phyloP scores from a whole-genome alignment of 2,329 filamentous ascomycete genomes.

The Xylaria sp. region DNA sequence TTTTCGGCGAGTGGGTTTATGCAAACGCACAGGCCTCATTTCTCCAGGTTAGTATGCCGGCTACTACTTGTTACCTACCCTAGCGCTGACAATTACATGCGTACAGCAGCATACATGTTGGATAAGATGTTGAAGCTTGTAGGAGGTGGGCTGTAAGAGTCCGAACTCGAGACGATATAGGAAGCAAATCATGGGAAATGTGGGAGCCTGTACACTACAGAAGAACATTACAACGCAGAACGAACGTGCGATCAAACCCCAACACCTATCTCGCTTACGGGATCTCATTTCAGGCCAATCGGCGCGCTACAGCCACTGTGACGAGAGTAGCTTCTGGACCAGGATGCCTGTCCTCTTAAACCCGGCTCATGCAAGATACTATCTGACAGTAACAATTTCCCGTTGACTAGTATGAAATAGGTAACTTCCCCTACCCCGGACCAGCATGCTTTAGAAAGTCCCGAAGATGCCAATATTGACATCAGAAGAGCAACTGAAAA shows the following conservation, averaged over 20 bases:
- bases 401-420: slow-evolving; percentile 13
- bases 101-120: slow-evolving; percentile 31
- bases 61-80: slow-evolving; percentile 18
- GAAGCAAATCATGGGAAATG: slow-evolving; percentile 11
- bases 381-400: slow-evolving; percentile 28
- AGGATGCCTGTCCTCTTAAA: slow-evolving; percentile 17
- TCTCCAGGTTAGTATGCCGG: slow-evolving; percentile 12
- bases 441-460: slow-evolving; percentile 17
- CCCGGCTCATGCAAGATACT: slow-evolving; percentile 26
- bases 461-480: slow-evolving; percentile 22
- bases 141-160: slow-evolving; percentile 6
- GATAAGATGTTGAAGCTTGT: slow-evolving; percentile 17
- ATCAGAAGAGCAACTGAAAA: slow-evolving; percentile 19
- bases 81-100: slow-evolving; percentile 33
- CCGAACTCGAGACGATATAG: slow-evolving; percentile 16
- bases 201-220: not conserved
- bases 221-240: not conserved
- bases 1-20: slow-evolving; percentile 32
- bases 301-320: slow-evolving; percentile 21
- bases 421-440: slow-evolving; percentile 32
- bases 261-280: slow-evolving; percentile 32
- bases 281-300: slow-evolving; percentile 33
- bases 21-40: slow-evolving; percentile 43
- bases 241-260: slow-evolving; percentile 30
- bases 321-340: slow-evolving; percentile 25